Evolutionary conservation across 106 monocot genomes (phyloP).

Genomic region (Alisma plantagoaquatica): DNA sequence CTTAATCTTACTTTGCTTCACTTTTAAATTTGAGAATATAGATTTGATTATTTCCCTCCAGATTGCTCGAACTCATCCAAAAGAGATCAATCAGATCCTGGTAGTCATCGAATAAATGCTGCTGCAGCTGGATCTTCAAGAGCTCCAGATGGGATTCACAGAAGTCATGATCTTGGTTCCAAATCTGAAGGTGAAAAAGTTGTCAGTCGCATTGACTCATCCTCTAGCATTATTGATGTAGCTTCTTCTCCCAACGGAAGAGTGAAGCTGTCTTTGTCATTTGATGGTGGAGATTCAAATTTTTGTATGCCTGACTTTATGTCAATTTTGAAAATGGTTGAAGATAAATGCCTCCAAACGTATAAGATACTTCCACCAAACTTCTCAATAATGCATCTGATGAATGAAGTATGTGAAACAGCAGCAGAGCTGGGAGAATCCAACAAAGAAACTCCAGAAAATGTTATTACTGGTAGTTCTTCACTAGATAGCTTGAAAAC

Average conservation of each 20-base stretch:
- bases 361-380: constrained; percentile 15
- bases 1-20: no score
- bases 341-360: constrained; percentile 16
- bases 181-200: no score
- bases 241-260: constrained; percentile 9
- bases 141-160: no score
- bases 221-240: constrained; percentile 3
- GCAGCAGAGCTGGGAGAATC: constrained; percentile 2
- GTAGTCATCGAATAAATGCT: neutral
- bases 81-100: neutral
- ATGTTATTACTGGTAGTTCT: constrained; percentile 13
- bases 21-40: no score
- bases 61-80: neutral
- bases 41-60: neutral
- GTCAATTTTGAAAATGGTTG: constrained; percentile 15
- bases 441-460: neutral
- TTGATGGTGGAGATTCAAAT: neutral
- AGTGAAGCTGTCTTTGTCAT: constrained; percentile 12
- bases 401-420: constrained; percentile 19
- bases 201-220: neutral
- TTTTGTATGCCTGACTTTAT: constrained; percentile 5
- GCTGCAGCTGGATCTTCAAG: no score
- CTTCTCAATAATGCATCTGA: constrained; percentile 8
- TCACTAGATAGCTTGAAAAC: constrained; percentile 28
- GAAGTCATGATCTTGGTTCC: no score